Conservation (phyloP, 2,329 filamentous ascomycete species). For the Talaromyces sp. region DNA sequence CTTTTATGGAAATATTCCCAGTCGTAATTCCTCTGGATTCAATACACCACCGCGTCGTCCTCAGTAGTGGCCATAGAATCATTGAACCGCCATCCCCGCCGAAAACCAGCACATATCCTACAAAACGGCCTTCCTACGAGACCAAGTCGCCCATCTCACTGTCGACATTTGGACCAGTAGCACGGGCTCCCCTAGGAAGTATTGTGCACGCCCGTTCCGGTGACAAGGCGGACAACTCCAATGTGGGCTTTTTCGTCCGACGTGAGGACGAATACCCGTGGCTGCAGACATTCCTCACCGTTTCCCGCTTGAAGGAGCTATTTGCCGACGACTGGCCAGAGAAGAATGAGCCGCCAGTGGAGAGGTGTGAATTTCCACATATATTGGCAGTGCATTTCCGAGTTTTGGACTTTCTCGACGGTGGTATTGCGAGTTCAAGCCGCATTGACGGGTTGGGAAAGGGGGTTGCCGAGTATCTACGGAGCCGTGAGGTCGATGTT, state of each 20-base stretch:
- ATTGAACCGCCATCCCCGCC: slow-evolving; percentile 2
- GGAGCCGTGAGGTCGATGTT: slow-evolving; percentile 10
- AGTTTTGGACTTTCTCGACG: slow-evolving; percentile 13
- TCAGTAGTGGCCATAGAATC: neutral
- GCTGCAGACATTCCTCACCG: slow-evolving; percentile 16
- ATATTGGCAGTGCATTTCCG: slow-evolving; percentile 13
- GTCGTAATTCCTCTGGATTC: slow-evolving; percentile 21
- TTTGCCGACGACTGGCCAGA: slow-evolving; percentile 4
- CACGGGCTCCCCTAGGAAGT: slow-evolving; percentile 24
- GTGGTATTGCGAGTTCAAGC: slow-evolving; percentile 14
- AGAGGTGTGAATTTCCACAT: slow-evolving; percentile 7
- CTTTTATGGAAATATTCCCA: slow-evolving; percentile 44
- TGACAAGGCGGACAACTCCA: slow-evolving; percentile 32
- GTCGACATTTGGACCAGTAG: slow-evolving; percentile 23
- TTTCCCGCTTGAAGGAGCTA: neutral
- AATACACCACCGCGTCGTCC: slow-evolving; percentile 13
- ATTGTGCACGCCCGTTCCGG: slow-evolving; percentile 32
- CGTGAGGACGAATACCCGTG: slow-evolving; percentile 26
- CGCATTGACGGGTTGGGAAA: slow-evolving; percentile 14
- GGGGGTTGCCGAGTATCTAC: slow-evolving; percentile 10
- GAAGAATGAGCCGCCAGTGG: neutral
- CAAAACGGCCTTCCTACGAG: slow-evolving; percentile 14
- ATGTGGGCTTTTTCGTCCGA: slow-evolving; percentile 33
- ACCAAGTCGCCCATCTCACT: slow-evolving; percentile 11
- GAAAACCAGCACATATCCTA: slow-evolving; percentile 11